Conservation (phyloP, 2,329 filamentous ascomycete genomes). For the Fusarium sp. region DNA sequence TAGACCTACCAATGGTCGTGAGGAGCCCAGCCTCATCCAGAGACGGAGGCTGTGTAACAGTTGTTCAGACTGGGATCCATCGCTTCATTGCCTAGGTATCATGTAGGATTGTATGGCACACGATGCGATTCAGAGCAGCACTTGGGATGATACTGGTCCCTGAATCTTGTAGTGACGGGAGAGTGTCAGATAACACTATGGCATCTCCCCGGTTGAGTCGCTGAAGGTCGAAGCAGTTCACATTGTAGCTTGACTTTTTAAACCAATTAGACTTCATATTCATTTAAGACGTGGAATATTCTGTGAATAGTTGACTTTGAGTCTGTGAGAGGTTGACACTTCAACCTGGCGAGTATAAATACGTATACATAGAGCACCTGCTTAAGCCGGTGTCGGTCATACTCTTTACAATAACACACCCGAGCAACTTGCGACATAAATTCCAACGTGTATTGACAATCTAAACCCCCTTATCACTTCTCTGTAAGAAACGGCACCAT, state of each 20-base stretch:
- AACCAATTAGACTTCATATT: neutral
- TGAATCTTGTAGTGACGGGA: neutral
- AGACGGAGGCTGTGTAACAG: no score
- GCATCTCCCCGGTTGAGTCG: neutral
- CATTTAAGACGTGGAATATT: rapidly evolving
- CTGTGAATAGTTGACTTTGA: neutral
- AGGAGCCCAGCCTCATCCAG: no score
- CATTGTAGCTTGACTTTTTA: neutral
- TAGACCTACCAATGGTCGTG: neutral
- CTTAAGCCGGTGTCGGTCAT: neutral
- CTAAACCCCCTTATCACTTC: neutral
- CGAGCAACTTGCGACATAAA: no score
- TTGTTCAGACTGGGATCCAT: neutral
- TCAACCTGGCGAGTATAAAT: neutral
- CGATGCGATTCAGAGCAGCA: no score
- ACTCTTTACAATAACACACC: neutral
- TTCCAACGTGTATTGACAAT: neutral
- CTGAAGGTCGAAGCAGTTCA: neutral
- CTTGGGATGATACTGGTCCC: neutral
- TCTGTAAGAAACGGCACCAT: neutral
- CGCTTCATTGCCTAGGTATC: neutral
- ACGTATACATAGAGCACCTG: neutral
- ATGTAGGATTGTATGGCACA: no score
- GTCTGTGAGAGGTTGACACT: neutral
- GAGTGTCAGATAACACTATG: neutral